These are phyloP conservation scores for Dalbergia oliveri DNA, from an alignment of 306 rosid genomes.

Conservation along the genomic window DNA sequence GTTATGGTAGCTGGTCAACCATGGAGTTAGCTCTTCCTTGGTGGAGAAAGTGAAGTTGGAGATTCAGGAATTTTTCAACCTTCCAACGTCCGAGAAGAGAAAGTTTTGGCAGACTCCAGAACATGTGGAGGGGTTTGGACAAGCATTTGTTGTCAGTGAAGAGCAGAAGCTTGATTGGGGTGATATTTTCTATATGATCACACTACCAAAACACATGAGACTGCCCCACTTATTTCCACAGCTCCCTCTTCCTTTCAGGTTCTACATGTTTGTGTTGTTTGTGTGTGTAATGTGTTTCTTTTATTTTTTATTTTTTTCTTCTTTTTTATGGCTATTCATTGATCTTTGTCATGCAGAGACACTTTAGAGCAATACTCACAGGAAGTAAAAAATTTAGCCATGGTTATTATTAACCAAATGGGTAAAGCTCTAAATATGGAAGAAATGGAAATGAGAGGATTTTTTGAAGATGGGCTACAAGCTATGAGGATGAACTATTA, in stretches of 20 bases:
- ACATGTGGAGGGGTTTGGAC: slow-evolving; percentile 75
- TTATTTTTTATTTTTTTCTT: no score
- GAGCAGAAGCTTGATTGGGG: slow-evolving; percentile 60
- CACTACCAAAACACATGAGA: slow-evolving; percentile 54
- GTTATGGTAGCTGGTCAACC: slow-evolving; percentile 61
- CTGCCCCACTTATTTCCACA: slow-evolving; percentile 59
- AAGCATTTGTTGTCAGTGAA: slow-evolving; percentile 56
- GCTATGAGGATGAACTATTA: slow-evolving; percentile 54
- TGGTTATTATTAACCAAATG: slow-evolving; percentile 28
- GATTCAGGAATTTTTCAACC: slow-evolving; percentile 53
- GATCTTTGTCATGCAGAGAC: slow-evolving; percentile 46
- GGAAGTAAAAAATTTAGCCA: slow-evolving; percentile 32
- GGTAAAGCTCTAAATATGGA: slow-evolving; percentile 38
- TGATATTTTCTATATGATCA: slow-evolving; percentile 52
- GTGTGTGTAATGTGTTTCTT: not conserved
- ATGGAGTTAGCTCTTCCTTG: slow-evolving; percentile 55
- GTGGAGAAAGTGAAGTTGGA: slow-evolving; percentile 58
- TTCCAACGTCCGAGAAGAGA: slow-evolving; percentile 63
- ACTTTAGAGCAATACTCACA: slow-evolving; percentile 45
- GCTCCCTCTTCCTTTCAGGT: slow-evolving; percentile 65
- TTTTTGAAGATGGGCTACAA: slow-evolving; percentile 37
- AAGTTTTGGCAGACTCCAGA: slow-evolving; percentile 54
- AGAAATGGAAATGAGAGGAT: slow-evolving; percentile 32
- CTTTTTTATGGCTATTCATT: not conserved
- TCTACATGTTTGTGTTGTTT: not conserved